Evolutionary conservation across 345 rosid genomes (phyloP).

Genomic region (Odontarrhena argentea): DNA sequence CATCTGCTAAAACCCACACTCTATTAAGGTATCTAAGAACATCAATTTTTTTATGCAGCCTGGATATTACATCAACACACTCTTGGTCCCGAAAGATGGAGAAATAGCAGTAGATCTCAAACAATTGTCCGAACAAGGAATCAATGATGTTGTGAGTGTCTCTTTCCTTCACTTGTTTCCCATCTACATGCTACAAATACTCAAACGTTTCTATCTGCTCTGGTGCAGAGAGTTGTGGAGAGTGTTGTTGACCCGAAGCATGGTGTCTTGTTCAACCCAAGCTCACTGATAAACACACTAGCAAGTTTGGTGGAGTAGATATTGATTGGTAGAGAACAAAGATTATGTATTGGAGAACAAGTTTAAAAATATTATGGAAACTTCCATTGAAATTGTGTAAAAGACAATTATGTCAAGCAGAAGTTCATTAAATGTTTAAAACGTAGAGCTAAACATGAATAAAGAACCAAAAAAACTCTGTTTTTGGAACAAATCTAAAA

Average conservation of each 20-base stretch:
- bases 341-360: too few relatives aligned
- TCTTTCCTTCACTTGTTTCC: constrained; percentile 18
- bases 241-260: constrained; percentile 57
- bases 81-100: constrained; percentile 79
- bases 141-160: constrained; percentile 60
- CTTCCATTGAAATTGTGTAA: too few relatives aligned
- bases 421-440: too few relatives aligned
- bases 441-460: too few relatives aligned
- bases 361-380: too few relatives aligned
- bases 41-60: constrained; percentile 57
- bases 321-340: constrained; percentile 7
- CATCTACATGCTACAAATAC: constrained; percentile 2
- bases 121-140: constrained; percentile 65
- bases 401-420: too few relatives aligned
- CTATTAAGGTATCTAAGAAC: constrained; percentile 2
- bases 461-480: too few relatives aligned
- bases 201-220: neutral
- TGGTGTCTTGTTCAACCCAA: constrained; percentile 65
- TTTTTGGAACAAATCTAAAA: too few relatives aligned
- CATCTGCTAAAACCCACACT: neutral
- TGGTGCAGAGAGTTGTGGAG: constrained; percentile 66
- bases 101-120: constrained; percentile 61
- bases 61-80: constrained; percentile 69
- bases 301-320: constrained; percentile 45
- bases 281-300: constrained; percentile 63